Evolutionary conservation across 2,329 filamentous ascomycete genomes (phyloP).

Genomic region (Colletotrichum sp.): DNA sequence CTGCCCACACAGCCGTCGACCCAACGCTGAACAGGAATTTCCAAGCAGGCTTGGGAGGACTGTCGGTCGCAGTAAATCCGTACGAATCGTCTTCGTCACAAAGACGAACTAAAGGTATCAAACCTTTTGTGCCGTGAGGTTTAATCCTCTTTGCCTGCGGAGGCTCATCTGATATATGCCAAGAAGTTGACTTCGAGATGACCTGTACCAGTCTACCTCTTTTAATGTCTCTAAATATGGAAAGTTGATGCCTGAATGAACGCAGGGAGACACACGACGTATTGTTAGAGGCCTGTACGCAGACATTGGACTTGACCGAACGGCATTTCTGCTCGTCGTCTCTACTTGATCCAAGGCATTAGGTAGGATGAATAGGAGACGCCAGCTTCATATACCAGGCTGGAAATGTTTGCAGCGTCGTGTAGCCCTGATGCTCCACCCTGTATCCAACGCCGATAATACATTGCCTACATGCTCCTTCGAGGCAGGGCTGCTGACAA

Average conservation of each 20-base stretch:
- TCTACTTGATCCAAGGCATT: neutral
- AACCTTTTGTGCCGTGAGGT: too few relatives aligned
- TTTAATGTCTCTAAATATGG: neutral
- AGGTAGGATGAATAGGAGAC: neutral
- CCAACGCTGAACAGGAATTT: neutral
- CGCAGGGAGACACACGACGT: neutral
- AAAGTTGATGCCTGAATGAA: neutral
- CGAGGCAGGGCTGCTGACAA: too few relatives aligned
- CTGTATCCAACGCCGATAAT: neutral
- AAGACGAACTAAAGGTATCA: neutral
- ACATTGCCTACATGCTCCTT: neutral
- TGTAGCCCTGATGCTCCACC: neutral
- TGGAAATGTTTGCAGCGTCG: neutral
- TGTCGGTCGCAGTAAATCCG: too few relatives aligned
- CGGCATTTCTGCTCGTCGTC: neutral
- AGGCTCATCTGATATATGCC: too few relatives aligned
- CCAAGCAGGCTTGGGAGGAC: too few relatives aligned
- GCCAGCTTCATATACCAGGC: neutral
- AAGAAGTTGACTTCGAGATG: too few relatives aligned
- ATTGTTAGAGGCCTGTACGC: neutral
- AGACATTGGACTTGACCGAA: neutral
- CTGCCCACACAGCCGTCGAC: neutral
- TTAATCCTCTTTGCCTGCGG: too few relatives aligned
- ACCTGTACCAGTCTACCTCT: neutral
- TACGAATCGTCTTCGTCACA: neutral